phyloP scores from a whole-genome alignment of 768 basidiomycete genomes.

The Dacryopinax spathularia region DNA sequence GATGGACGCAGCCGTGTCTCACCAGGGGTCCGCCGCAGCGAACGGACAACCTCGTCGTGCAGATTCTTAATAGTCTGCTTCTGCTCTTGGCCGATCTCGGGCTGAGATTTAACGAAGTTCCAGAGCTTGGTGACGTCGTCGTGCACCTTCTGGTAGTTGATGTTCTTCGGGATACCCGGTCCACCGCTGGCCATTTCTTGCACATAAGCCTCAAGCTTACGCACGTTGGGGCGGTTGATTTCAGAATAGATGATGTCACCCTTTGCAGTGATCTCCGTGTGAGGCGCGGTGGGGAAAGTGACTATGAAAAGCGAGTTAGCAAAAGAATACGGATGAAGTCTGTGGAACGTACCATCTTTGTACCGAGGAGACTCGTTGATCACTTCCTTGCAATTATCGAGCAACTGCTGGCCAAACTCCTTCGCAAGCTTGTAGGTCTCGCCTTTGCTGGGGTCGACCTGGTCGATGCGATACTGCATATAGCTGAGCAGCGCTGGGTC shows the following conservation, averaged over 20 bases:
- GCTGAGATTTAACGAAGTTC: slow-evolving; percentile 93
- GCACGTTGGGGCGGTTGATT: slow-evolving; percentile 87
- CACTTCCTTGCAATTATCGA: slow-evolving; percentile 83
- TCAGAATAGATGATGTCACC: slow-evolving; percentile 93
- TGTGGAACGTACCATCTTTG: slow-evolving; percentile 64
- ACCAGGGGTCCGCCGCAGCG: slow-evolving; percentile 59
- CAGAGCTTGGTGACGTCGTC: slow-evolving; percentile 93
- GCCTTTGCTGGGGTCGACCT: slow-evolving; percentile 63
- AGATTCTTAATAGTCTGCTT: slow-evolving; percentile 89
- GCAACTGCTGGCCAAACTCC: slow-evolving; percentile 88
- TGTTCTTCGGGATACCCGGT: slow-evolving; percentile 62
- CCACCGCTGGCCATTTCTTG: slow-evolving; percentile 92
- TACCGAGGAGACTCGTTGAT: slow-evolving; percentile 75
- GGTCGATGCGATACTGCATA: slow-evolving; percentile 92
- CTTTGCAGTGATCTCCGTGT: slow-evolving; percentile 82
- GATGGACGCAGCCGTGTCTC: slow-evolving; percentile 42
- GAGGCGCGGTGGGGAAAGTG: slow-evolving; percentile 95
- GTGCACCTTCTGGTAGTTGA: slow-evolving; percentile 96
- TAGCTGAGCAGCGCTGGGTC: slow-evolving; percentile 82
- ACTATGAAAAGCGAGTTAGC: slow-evolving; percentile 32
- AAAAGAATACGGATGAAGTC: background rate
- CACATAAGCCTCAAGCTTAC: slow-evolving; percentile 94
- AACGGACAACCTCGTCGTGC: slow-evolving; percentile 92
- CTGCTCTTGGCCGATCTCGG: slow-evolving; percentile 92
- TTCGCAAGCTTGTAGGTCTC: slow-evolving; percentile 92